These are phyloP conservation scores for Phytophthora pluvialis DNA, from an alignment of 352 stramenopile species.

Conservation along the genomic window DNA sequence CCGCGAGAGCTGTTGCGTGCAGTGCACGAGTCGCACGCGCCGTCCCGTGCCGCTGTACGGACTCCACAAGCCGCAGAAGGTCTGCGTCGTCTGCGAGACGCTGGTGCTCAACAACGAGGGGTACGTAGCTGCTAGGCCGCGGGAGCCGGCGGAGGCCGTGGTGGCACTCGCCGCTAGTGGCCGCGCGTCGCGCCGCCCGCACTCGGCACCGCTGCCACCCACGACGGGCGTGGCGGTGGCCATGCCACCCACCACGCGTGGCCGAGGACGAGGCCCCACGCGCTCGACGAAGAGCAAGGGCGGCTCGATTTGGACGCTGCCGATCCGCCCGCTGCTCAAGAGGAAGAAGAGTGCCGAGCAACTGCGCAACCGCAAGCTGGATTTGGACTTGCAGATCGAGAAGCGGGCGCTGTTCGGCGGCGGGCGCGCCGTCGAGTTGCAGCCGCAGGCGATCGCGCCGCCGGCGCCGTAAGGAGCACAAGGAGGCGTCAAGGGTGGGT, in stretches of 20 bases:
- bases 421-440: slow-evolving; percentile 42
- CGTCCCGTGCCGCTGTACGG: slow-evolving; percentile 44
- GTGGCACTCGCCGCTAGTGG: slow-evolving; percentile 13
- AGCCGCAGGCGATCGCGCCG: slow-evolving; percentile 37
- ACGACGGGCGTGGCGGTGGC: slow-evolving; percentile 22
- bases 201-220: slow-evolving; percentile 38
- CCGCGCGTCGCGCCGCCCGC: slow-evolving; percentile 28
- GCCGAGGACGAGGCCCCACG: slow-evolving; percentile 20
- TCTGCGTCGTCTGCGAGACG: slow-evolving; percentile 63
- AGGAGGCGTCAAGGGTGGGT: slow-evolving; percentile 3
- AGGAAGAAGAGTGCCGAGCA: slow-evolving; percentile 56
- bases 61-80: slow-evolving; percentile 54
- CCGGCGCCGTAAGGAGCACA: slow-evolving; percentile 23
- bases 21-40: slow-evolving; percentile 52
- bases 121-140: not conserved
- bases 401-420: slow-evolving; percentile 38
- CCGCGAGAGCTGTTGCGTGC: slow-evolving; percentile 60
- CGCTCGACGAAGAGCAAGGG: slow-evolving; percentile 42
- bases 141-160: slow-evolving; percentile 31
- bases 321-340: slow-evolving; percentile 56
- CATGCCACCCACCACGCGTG: slow-evolving; percentile 10
- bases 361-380: slow-evolving; percentile 55
- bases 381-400: slow-evolving; percentile 49
- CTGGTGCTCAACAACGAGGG: slow-evolving; percentile 35
- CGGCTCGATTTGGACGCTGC: slow-evolving; percentile 48